phyloP scores from a whole-genome alignment of 768 basidiomycete genomes.

The Boletus reticuloceps region DNA sequence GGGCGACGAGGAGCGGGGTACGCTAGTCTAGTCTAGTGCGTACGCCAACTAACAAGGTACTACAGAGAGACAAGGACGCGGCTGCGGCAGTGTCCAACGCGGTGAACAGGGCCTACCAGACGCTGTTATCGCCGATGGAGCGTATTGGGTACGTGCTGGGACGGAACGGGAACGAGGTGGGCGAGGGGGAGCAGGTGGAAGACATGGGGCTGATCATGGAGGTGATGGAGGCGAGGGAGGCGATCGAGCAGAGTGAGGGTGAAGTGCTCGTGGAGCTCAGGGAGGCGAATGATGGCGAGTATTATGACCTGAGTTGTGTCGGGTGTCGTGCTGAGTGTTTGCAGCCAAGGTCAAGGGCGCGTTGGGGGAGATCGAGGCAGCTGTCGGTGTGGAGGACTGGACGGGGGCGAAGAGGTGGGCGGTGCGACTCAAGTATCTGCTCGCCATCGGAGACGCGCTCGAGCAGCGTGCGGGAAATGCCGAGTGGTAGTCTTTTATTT shows the following conservation, averaged over 20 bases:
- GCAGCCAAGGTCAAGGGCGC: slow-evolving; percentile 54
- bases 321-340: neutral
- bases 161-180: slow-evolving; percentile 52
- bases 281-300: slow-evolving; percentile 55
- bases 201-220: slow-evolving; percentile 71
- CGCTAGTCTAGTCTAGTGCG: slow-evolving; percentile 10
- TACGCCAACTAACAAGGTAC: slow-evolving; percentile 9
- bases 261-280: slow-evolving; percentile 50
- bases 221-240: slow-evolving; percentile 78
- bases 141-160: slow-evolving; percentile 82
- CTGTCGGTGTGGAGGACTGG: slow-evolving; percentile 58
- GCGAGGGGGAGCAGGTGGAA: slow-evolving; percentile 70
- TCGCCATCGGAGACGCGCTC: slow-evolving; percentile 49
- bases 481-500: neutral
- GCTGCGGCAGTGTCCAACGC: slow-evolving; percentile 54
- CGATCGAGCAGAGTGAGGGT: slow-evolving; percentile 57
- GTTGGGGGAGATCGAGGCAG: slow-evolving; percentile 42
- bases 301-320: neutral
- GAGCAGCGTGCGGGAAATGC: slow-evolving; percentile 21
- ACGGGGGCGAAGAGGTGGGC: slow-evolving; percentile 51
- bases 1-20: slow-evolving; percentile 66
- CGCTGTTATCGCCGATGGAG: slow-evolving; percentile 66
- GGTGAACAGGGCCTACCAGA: slow-evolving; percentile 81
- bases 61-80: slow-evolving; percentile 21
- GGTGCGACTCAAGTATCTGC: slow-evolving; percentile 72